Base-by-base conservation (phyloP, 2,329 filamentous ascomycete species). In the Chaetomiaceae sp. region DNA sequence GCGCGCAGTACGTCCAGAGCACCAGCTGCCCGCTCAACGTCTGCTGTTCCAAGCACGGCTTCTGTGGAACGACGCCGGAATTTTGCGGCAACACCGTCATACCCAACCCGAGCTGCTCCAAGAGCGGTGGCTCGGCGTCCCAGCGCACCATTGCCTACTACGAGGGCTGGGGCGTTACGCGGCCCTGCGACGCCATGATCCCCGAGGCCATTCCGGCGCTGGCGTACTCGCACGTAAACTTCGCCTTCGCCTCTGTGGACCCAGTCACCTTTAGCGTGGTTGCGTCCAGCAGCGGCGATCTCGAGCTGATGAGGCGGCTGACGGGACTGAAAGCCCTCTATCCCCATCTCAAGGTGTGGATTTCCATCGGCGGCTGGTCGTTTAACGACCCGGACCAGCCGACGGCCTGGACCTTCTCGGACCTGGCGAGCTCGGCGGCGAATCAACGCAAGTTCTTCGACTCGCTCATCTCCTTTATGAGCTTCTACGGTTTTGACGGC, bases 351-450 rank as follows among this genome's bases (percentile, higher is more conserved):
- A 56, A 73, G 49, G 65, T 66, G 0, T 68, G 62, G 57, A 63
- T 75, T 14, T 63, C 68, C 1, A 51, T 75, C 4, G 72, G 72
- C 4, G 72, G 73, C 2, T 74, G 68, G 65, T 59, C 65, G 2
- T 70, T 73, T 53, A 70, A 64, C 46, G 69, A 75, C 31, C 46
- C 33, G 54, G 61, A 14, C 12, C 14, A 4, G 55, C 59, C n/a
- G 60, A 56, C 3, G 25, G 25, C 25, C 25, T 27, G 25, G 57
- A 61, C 46, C 9, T 68, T 61, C 55, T 62, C 60, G 25, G 50
- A 62, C n/a, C 54, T 68, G 21, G 62, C 57, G 8, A 47, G 42
- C 1, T 48, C 55, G 0, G 21, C 37, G 4, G 33, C 27, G 3
- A 55, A 51, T 23, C 55, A 54, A 5, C 21, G 48, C 5, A 49